These are phyloP conservation scores for Fusarium sp. DNA, from an alignment of 2,329 filamentous ascomycete species.

Conservation along the genomic window DNA sequence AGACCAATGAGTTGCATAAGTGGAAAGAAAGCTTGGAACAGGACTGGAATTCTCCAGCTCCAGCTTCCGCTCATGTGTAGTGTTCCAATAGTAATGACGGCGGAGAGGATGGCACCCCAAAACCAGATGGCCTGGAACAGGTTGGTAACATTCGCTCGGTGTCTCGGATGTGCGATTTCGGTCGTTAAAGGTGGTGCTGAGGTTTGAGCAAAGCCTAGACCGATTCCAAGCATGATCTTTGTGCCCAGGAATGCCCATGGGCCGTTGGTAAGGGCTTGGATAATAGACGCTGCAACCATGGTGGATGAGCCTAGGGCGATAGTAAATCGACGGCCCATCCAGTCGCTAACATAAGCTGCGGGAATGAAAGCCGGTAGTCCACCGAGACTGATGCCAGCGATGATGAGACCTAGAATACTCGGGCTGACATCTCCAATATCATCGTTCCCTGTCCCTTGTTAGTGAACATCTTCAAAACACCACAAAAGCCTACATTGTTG, in stretches of 20 bases:
- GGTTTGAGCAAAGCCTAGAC: conserved; percentile 34
- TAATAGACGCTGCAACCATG: conserved; percentile 24
- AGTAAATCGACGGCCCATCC: conserved; percentile 34
- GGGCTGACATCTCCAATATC: conserved; percentile 32
- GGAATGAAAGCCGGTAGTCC: conserved; percentile 36
- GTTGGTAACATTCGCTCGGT: conserved; percentile 36
- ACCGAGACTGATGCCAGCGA: conserved; percentile 39
- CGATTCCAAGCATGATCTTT: conserved; percentile 36
- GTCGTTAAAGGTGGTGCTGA: conserved; percentile 29
- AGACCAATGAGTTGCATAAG: conserved; percentile 22
- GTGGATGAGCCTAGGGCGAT: conserved; percentile 29
- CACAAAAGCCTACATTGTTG: conserved; percentile 1
- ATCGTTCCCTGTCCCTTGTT: conserved; percentile 11
- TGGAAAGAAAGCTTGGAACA: conserved; percentile 29
- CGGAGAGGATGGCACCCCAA: conserved; percentile 33
- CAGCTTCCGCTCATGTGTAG: conserved; percentile 29
- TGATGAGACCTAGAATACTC: conserved; percentile 35
- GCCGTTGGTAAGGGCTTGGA: conserved; percentile 14
- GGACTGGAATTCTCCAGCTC: conserved; percentile 33
- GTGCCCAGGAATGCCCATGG: conserved; percentile 28
- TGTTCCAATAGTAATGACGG: conserved; percentile 31
- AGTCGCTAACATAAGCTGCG: conserved; percentile 33
- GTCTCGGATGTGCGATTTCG: conserved; percentile 36
- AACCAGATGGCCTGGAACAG: conserved; percentile 41
- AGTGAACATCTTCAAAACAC: background rate